These are phyloP conservation scores for Kwoniella sp. DNA, from an alignment of 768 basidiomycete genomes.

Conservation along the genomic window DNA sequence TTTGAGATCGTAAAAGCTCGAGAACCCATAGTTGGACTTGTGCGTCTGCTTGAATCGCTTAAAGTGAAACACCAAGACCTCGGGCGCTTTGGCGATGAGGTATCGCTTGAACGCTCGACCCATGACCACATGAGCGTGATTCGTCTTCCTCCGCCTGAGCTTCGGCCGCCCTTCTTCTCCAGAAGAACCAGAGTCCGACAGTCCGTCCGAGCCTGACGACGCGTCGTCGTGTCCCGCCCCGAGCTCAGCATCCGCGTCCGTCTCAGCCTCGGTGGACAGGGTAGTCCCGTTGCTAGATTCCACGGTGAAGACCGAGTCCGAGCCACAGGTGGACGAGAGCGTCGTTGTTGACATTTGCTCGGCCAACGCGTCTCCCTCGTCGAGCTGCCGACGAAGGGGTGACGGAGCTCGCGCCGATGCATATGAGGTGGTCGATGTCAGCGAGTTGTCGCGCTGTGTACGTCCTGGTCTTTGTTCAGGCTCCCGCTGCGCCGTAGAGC, in stretches of 20 bases:
- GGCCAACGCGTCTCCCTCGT: neutral
- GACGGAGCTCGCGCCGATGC: constrained; percentile 27
- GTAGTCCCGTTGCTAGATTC: neutral
- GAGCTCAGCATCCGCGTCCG: constrained; percentile 9
- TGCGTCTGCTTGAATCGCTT: constrained; percentile 88
- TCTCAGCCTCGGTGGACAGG: constrained; percentile 1
- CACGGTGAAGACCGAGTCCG: constrained; percentile 1
- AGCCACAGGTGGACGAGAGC: constrained; percentile 1
- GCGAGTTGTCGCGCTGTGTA: neutral
- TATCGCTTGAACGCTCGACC: constrained; percentile 91
- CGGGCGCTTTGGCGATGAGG: constrained; percentile 71
- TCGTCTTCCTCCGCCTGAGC: constrained; percentile 10
- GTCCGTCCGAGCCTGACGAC: constrained; percentile 22
- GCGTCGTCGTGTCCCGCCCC: constrained; percentile 13
- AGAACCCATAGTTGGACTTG: constrained; percentile 52
- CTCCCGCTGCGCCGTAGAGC: neutral
- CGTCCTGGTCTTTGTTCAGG: neutral
- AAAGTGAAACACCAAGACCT: constrained; percentile 83
- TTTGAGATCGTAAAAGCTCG: constrained; percentile 45
- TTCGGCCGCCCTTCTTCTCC: constrained; percentile 14
- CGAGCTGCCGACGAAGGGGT: constrained; percentile 26
- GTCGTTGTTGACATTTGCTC: neutral
- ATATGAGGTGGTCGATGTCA: constrained; percentile 2
- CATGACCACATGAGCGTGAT: constrained; percentile 60
- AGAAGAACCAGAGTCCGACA: constrained; percentile 31